Evolutionary conservation across 2,329 filamentous ascomycete species (phyloP).

Genomic region (Sporothrix mexicana): DNA sequence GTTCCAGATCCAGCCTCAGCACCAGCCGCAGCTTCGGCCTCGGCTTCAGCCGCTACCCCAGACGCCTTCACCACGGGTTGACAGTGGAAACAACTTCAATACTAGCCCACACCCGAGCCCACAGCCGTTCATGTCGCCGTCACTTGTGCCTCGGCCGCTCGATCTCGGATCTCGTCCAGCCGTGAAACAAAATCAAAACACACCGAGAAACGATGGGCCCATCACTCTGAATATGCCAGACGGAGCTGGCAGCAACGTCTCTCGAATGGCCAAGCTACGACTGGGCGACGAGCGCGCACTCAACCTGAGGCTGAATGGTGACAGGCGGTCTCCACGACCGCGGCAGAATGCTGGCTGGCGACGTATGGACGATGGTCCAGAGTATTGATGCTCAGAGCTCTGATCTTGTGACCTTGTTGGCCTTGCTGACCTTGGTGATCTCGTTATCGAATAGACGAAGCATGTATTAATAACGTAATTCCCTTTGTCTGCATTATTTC

Average conservation of each 20-base stretch:
- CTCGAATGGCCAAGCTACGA: conserved; percentile 20
- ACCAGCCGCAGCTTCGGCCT: background rate
- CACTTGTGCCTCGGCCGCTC: conserved; percentile 25
- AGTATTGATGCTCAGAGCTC: background rate
- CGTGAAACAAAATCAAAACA: no score
- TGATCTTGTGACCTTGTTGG: background rate
- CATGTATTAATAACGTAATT: background rate
- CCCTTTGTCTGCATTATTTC: background rate
- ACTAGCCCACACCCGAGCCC: background rate
- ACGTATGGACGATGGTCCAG: background rate
- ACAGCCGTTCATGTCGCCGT: conserved; percentile 28
- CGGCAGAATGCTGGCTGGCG: conserved; percentile 14
- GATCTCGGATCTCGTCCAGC: background rate
- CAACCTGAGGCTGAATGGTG: background rate
- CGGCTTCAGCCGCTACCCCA: background rate
- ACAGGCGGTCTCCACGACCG: background rate
- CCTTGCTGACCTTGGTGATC: background rate
- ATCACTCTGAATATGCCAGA: conserved; percentile 1
- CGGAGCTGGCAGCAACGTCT: conserved; percentile 1
- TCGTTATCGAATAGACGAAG: background rate
- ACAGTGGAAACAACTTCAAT: background rate
- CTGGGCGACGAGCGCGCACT: conserved; percentile 24
- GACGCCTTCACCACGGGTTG: conserved; percentile 4
- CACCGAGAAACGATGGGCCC: background rate
- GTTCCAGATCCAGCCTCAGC: conserved; percentile 10